Conservation (phyloP, 257 asterid species). For the Leptodermis oblonga region DNA sequence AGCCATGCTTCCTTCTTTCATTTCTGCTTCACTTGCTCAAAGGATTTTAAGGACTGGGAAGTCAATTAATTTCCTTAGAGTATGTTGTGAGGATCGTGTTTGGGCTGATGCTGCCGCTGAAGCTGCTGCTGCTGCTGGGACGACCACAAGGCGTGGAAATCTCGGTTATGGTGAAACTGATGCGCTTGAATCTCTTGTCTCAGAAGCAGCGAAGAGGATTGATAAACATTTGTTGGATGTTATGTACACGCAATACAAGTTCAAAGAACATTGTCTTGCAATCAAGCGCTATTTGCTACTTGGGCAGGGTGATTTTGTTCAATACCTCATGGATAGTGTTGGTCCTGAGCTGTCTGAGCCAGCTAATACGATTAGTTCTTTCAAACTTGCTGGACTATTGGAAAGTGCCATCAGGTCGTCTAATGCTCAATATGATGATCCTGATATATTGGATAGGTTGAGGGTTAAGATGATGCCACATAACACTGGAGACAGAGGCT, state of each 20-base stretch:
- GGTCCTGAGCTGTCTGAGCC: constrained; percentile 96
- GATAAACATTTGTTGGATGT: constrained; percentile 89
- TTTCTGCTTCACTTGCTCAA: constrained; percentile 86
- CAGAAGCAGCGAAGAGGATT: constrained; percentile 90
- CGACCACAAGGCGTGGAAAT: constrained; percentile 84
- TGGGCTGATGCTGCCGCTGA: constrained; percentile 96
- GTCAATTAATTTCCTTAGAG: constrained; percentile 92
- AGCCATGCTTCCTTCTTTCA: constrained; percentile 92
- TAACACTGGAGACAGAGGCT: constrained; percentile 89
- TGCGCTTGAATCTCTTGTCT: constrained; percentile 86
- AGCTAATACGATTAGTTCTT: constrained; percentile 91
- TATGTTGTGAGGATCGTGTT: constrained; percentile 94
- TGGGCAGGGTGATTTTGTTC: constrained; percentile 99
- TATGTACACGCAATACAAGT: constrained; percentile 68
- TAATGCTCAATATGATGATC: constrained; percentile 93
- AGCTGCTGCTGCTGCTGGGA: constrained; percentile 94
- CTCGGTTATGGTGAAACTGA: constrained; percentile 96
- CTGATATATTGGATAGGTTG: constrained; percentile 79
- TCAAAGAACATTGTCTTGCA: constrained; percentile 97
- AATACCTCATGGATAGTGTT: constrained; percentile 90
- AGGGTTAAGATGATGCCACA: constrained; percentile 98
- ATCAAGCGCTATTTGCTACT: constrained; percentile 93
- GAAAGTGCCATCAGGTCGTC: constrained; percentile 94
- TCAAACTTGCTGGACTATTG: constrained; percentile 86
- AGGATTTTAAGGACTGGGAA: constrained; percentile 94